phyloP scores from a whole-genome alignment of 305 asterid species.

The Solanum hybrid region DNA sequence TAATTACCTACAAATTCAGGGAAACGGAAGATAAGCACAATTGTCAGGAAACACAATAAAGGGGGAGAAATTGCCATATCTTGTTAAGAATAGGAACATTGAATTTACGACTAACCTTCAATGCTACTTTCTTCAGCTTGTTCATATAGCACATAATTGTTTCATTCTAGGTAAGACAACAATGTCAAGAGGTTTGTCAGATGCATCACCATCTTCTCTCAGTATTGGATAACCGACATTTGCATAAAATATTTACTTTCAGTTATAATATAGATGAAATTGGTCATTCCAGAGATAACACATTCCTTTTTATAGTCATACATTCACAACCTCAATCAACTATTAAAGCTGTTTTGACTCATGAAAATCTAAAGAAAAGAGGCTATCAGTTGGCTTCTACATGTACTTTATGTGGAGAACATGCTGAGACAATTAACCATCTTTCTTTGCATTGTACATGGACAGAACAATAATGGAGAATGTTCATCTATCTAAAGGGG shows the following conservation, averaged over 20 bases:
- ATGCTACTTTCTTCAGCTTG: conserved; percentile 93
- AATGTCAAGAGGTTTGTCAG: conserved; percentile 86
- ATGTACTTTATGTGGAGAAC: too few relatives aligned
- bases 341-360: too few relatives aligned
- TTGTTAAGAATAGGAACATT: background rate
- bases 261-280: background rate
- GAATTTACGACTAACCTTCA: conserved; percentile 39
- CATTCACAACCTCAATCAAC: background rate
- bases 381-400: too few relatives aligned
- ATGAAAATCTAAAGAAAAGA: too few relatives aligned
- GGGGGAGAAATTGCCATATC: background rate
- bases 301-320: background rate
- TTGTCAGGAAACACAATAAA: background rate
- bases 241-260: background rate
- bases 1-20: conserved; percentile 51
- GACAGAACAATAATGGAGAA: too few relatives aligned
- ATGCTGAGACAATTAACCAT: too few relatives aligned
- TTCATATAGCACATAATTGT: conserved; percentile 86
- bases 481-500: too few relatives aligned
- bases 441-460: too few relatives aligned
- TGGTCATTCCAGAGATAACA: background rate
- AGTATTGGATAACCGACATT: conserved; percentile 85
- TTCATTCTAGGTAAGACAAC: conserved; percentile 90
- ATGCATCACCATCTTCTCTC: conserved; percentile 95
- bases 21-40: background rate